Conservation (phyloP, 2,329 filamentous ascomycete species). For the Juglanconis sp. region DNA sequence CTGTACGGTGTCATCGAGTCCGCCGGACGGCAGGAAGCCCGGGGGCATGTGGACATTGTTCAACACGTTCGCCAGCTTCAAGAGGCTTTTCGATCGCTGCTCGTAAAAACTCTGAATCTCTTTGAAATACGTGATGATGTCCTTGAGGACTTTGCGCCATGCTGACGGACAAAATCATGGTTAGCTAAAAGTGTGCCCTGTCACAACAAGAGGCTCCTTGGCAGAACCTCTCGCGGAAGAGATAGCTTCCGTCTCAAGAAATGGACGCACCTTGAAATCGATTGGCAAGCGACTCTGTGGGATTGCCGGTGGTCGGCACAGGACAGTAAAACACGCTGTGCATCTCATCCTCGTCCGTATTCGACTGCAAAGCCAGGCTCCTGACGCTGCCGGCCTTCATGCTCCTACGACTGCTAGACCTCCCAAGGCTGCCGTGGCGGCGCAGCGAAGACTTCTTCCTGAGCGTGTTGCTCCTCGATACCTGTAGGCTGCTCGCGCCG, state of each 20-base stretch:
- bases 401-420: slow-evolving; percentile 77
- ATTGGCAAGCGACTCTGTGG: slow-evolving; percentile 81
- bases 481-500: slow-evolving; percentile 31
- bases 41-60: slow-evolving; percentile 75
- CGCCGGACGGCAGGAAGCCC: slow-evolving; percentile 74
- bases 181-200: slow-evolving; percentile 12
- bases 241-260: neutral
- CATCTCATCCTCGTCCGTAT: slow-evolving; percentile 63
- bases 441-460: slow-evolving; percentile 85
- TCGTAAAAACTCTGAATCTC: slow-evolving; percentile 91
- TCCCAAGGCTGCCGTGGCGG: slow-evolving; percentile 69
- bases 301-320: slow-evolving; percentile 80
- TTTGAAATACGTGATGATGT: slow-evolving; percentile 88
- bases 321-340: slow-evolving; percentile 88
- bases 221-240: slow-evolving; percentile 7
- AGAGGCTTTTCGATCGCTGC: slow-evolving; percentile 72
- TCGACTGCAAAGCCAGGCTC: slow-evolving; percentile 71
- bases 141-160: slow-evolving; percentile 94
- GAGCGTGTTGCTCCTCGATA: slow-evolving; percentile 65
- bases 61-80: slow-evolving; percentile 80
- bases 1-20: slow-evolving; percentile 82
- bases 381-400: slow-evolving; percentile 82
- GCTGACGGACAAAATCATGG: slow-evolving; percentile 46
- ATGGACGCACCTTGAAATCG: slow-evolving; percentile 75
- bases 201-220: slow-evolving; percentile 1